phyloP scores from a whole-genome alignment of 1,284 basidiomycete genomes.

The Peniophora sp. region DNA sequence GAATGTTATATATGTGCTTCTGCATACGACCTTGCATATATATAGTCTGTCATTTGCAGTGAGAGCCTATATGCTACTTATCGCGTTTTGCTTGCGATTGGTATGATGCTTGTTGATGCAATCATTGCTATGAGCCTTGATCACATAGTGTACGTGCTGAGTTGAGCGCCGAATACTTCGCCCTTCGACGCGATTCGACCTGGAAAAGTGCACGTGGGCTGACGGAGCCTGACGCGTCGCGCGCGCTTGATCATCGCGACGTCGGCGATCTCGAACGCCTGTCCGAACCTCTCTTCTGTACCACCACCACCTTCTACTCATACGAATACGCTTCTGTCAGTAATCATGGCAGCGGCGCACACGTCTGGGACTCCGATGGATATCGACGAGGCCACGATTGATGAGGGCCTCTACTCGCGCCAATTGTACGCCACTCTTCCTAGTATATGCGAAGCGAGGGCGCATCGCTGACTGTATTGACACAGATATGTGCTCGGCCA shows the following conservation, averaged over 20 bases:
- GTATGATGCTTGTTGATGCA: no score
- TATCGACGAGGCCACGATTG: slow-evolving; percentile 76
- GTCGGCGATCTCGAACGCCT: not conserved
- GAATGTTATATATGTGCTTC: no score
- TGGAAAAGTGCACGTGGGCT: no score
- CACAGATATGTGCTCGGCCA: slow-evolving; percentile 90
- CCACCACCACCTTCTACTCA: not conserved
- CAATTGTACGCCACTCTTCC: slow-evolving; percentile 67
- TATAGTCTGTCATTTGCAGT: no score
- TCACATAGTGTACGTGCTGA: no score
- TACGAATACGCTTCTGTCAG: not conserved
- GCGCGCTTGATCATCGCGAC: not conserved
- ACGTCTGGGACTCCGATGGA: slow-evolving; percentile 63
- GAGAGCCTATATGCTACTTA: no score
- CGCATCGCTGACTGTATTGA: slow-evolving; percentile 15
- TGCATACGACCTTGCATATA: no score
- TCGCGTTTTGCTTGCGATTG: no score
- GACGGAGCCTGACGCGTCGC: no score
- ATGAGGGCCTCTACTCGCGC: slow-evolving; percentile 92
- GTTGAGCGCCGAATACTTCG: no score
- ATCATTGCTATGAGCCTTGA: no score
- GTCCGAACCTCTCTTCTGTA: not conserved
- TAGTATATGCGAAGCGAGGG: slow-evolving; percentile 1
- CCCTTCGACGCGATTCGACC: no score
- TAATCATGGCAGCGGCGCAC: slow-evolving; percentile 39